A percentile compares a stretch with the other conserved stretches of the same genome.
These are phyloP conservation scores for Cucumis cinereus DNA, from an alignment of 306 rosid species.

Conservation along the genomic window DNA sequence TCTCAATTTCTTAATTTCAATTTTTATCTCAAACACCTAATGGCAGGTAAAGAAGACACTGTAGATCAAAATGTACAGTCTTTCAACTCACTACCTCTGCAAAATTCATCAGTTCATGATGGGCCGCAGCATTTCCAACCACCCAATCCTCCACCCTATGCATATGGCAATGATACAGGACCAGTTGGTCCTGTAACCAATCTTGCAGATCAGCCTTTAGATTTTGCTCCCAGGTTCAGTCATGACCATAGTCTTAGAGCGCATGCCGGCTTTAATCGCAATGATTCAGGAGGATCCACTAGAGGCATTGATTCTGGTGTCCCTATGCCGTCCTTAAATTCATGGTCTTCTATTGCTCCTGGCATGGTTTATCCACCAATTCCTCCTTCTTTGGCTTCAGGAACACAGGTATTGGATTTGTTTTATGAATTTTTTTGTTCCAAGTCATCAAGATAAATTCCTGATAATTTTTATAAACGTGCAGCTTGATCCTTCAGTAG, in stretches of 20 bases:
- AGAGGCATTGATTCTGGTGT: conserved; percentile 32
- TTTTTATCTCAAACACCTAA: conserved; percentile 24
- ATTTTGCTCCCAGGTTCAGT: conserved; percentile 69
- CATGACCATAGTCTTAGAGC: conserved; percentile 37
- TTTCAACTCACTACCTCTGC: conserved; percentile 27
- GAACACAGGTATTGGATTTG: conserved; percentile 57
- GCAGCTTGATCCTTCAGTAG: conserved; percentile 66
- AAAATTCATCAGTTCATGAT: conserved; percentile 45
- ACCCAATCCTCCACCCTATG: conserved; percentile 28
- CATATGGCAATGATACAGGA: conserved; percentile 36
- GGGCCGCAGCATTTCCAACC: conserved; percentile 45
- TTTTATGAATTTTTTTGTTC: conserved; percentile 11
- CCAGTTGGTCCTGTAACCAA: conserved; percentile 34
- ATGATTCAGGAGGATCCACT: conserved; percentile 37
- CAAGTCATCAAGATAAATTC: conserved; percentile 11
- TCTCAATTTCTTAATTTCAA: background rate
- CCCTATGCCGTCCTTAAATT: conserved; percentile 35
- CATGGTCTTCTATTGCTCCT: conserved; percentile 55
- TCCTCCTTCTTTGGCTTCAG: conserved; percentile 50
- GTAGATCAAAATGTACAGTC: conserved; percentile 45
- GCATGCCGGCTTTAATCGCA: conserved; percentile 49
- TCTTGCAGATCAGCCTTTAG: conserved; percentile 89
- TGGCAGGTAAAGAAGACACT: conserved; percentile 51
- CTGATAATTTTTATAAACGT: conserved; percentile 26
- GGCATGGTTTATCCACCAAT: conserved; percentile 53